Evolutionary conservation across 768 basidiomycete genomes (phyloP).

Genomic region (Lyophyllum shimeji): DNA sequence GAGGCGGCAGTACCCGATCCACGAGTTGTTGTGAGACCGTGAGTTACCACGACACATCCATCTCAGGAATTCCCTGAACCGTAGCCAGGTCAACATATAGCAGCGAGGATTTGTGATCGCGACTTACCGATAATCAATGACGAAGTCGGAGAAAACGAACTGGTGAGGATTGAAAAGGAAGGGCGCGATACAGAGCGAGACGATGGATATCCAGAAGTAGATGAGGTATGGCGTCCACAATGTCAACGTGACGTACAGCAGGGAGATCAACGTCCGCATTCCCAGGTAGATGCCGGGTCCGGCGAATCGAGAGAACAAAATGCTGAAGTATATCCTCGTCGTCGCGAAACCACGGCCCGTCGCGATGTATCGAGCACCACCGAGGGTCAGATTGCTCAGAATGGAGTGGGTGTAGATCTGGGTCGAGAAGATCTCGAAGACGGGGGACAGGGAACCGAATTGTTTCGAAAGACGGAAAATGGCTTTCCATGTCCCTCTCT

Average conservation of each 20-base stretch:
- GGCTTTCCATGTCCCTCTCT: conserved; percentile 91
- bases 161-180: conserved; percentile 99
- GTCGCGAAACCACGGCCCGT: conserved; percentile 99
- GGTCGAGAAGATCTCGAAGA: conserved; percentile 97
- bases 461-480: conserved; percentile 91
- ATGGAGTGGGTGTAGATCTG: conserved; percentile 99
- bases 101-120: not conserved
- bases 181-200: conserved; percentile 89
- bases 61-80: conserved; percentile 85
- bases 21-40: conserved; percentile 94
- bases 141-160: conserved; percentile 94
- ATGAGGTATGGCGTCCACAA: conserved; percentile 91
- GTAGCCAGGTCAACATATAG: conserved; percentile 5
- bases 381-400: conserved; percentile 93
- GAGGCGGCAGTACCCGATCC: conserved; percentile 98
- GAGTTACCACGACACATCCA: conserved; percentile 99
- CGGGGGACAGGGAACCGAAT: conserved; percentile 89
- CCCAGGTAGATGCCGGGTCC: conserved; percentile 98
- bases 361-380: conserved; percentile 97
- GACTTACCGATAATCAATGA: conserved; percentile 86
- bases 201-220: conserved; percentile 97
- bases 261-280: conserved; percentile 87
- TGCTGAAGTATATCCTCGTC: conserved; percentile 90
- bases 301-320: conserved; percentile 96
- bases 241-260: conserved; percentile 91